These are phyloP conservation scores for Penicillium sp. DNA, from an alignment of 2,329 filamentous ascomycete genomes.

Conservation along the genomic window DNA sequence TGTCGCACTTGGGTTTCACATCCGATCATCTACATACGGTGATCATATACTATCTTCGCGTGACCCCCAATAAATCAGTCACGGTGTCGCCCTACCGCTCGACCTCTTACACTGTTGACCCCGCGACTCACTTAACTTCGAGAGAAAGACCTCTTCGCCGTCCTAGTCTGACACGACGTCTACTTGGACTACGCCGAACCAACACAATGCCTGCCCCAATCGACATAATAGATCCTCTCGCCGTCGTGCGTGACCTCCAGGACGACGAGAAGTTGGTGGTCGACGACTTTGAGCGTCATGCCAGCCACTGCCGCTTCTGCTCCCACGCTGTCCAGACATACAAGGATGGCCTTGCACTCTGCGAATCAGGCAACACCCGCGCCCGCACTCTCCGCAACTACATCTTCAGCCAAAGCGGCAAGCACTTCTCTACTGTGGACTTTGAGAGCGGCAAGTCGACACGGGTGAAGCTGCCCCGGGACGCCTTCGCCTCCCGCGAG, in stretches of 20 bases:
- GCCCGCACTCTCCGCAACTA: slow-evolving; percentile 31
- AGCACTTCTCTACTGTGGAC: slow-evolving; percentile 38
- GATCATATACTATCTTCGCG: slow-evolving; percentile 12
- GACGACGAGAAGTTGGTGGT: slow-evolving; percentile 34
- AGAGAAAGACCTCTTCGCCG: slow-evolving; percentile 18
- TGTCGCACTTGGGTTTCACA: neutral
- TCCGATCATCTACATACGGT: slow-evolving; percentile 3
- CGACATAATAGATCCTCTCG: slow-evolving; percentile 19
- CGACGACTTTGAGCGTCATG: slow-evolving; percentile 31
- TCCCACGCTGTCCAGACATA: slow-evolving; percentile 22
- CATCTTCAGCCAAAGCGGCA: slow-evolving; percentile 30
- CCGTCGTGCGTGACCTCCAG: slow-evolving; percentile 29
- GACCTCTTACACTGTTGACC: slow-evolving; percentile 19
- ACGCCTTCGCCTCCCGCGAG: slow-evolving; percentile 28
- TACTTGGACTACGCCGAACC: slow-evolving; percentile 18
- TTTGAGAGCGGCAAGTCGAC: slow-evolving; percentile 31
- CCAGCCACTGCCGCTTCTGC: slow-evolving; percentile 30
- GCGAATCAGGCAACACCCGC: slow-evolving; percentile 29
- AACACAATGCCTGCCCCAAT: slow-evolving; percentile 28
- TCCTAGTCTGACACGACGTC: slow-evolving; percentile 8
- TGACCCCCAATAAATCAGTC: slow-evolving; percentile 17
- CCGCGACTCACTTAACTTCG: slow-evolving; percentile 13
- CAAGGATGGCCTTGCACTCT: slow-evolving; percentile 23
- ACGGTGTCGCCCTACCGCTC: slow-evolving; percentile 26
- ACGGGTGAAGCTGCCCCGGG: slow-evolving; percentile 37